These are phyloP conservation scores for Gentiana straminea DNA, from an alignment of 257 asterid genomes.

Conservation along the genomic window DNA sequence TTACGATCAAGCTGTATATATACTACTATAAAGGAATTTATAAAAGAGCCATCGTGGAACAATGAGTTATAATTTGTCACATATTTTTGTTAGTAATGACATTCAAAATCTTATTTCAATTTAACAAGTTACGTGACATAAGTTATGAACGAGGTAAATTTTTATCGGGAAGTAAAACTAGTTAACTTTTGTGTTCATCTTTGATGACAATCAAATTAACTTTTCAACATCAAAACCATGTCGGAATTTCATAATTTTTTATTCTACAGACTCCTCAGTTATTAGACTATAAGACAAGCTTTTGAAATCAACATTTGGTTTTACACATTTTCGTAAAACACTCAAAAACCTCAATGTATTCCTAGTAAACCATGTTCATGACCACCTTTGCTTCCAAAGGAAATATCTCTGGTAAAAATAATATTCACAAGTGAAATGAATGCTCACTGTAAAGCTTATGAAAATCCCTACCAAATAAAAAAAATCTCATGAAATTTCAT, in stretches of 20 bases:
- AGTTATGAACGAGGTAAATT: too few relatives aligned
- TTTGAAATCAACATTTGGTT: slow-evolving; percentile 6
- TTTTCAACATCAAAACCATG: slow-evolving; percentile 13
- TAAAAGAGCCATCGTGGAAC: too few relatives aligned
- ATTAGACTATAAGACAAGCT: slow-evolving; percentile 4
- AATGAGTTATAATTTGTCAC: too few relatives aligned
- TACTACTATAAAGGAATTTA: too few relatives aligned
- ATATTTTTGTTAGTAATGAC: too few relatives aligned
- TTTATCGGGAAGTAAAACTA: too few relatives aligned
- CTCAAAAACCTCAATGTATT: slow-evolving; percentile 20
- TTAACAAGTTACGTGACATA: too few relatives aligned
- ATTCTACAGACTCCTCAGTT: slow-evolving; percentile 17
- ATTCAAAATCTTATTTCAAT: too few relatives aligned
- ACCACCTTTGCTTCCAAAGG: slow-evolving; percentile 31
- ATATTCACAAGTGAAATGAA: not conserved
- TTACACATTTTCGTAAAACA: slow-evolving; percentile 18
- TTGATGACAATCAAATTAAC: slow-evolving; percentile 17
- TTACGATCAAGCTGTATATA: too few relatives aligned
- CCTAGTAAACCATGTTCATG: slow-evolving; percentile 9
- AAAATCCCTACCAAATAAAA: slow-evolving; percentile 32
- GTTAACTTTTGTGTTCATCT: slow-evolving; percentile 43
- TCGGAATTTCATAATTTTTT: slow-evolving; percentile 21
- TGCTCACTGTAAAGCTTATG: slow-evolving; percentile 27
- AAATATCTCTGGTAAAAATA: slow-evolving; percentile 20
- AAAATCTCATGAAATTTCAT: slow-evolving; percentile 19